Evolutionary conservation across 2,329 filamentous ascomycete genomes (phyloP).

Genomic region (Penicillium sp.): DNA sequence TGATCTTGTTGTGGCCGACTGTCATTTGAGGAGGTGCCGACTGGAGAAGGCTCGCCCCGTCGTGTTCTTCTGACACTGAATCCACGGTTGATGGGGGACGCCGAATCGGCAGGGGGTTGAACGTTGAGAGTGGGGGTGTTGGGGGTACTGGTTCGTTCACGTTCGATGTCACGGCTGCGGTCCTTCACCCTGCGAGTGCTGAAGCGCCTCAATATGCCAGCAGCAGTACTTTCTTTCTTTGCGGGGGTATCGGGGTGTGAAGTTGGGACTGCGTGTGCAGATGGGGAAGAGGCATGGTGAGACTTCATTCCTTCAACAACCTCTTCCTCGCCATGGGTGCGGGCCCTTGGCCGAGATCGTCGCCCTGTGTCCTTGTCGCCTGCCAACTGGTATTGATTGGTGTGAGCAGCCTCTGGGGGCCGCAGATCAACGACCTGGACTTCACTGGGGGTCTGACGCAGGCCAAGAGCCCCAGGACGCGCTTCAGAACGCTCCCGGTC

Average conservation of each 20-base stretch:
- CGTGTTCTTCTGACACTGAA: slow-evolving; percentile 75
- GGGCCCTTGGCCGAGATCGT: slow-evolving; percentile 77
- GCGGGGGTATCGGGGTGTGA: slow-evolving; percentile 61
- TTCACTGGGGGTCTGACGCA: slow-evolving; percentile 60
- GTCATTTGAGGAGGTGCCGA: slow-evolving; percentile 59
- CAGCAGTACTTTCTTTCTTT: slow-evolving; percentile 86
- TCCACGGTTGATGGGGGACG: slow-evolving; percentile 73
- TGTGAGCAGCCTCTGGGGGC: slow-evolving; percentile 83
- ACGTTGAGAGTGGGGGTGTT: slow-evolving; percentile 77
- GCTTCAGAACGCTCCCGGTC: slow-evolving; percentile 69
- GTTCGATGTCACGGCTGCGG: slow-evolving; percentile 46
- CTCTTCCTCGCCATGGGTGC: slow-evolving; percentile 95
- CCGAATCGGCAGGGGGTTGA: slow-evolving; percentile 71
- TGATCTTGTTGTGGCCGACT: slow-evolving; percentile 73
- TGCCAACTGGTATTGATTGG: slow-evolving; percentile 87
- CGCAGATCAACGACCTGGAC: slow-evolving; percentile 72
- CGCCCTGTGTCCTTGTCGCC: slow-evolving; percentile 86
- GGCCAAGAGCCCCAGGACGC: slow-evolving; percentile 60
- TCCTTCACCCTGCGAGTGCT: slow-evolving; percentile 79
- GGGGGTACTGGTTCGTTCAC: slow-evolving; percentile 59
- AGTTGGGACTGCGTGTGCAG: slow-evolving; percentile 52
- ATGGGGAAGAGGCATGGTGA: slow-evolving; percentile 56
- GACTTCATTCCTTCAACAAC: slow-evolving; percentile 72
- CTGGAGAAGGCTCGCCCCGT: slow-evolving; percentile 54
- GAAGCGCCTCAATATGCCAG: slow-evolving; percentile 81